phyloP scores from a whole-genome alignment of 2,329 filamentous ascomycete genomes.

The Tolypocladium inflatum region DNA sequence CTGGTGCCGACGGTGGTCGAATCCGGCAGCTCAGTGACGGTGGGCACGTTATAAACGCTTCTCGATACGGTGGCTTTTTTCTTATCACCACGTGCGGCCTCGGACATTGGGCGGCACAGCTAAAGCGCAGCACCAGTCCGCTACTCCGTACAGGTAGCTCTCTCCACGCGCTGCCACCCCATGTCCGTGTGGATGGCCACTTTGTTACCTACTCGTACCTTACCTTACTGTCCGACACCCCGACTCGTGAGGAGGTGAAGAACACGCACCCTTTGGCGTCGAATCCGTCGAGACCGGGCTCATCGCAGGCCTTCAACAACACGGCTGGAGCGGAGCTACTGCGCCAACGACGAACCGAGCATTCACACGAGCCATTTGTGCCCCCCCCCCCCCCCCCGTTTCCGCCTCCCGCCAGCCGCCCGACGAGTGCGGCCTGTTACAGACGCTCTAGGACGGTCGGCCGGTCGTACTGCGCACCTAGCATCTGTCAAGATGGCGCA shows the following conservation, averaged over 20 bases:
- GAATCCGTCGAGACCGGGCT: neutral
- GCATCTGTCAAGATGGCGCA: slow-evolving; percentile 61
- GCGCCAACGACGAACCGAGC: neutral
- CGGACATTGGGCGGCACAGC: neutral
- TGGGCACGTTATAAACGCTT: neutral
- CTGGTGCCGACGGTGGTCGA: too few relatives aligned
- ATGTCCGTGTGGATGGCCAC: neutral
- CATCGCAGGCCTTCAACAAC: neutral
- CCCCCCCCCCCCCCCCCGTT: neutral
- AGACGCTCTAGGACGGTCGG: neutral
- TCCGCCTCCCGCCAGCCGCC: neutral
- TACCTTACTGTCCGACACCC: neutral
- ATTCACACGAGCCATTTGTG: neutral
- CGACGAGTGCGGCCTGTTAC: neutral
- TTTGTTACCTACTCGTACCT: neutral
- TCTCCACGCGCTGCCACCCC: neutral
- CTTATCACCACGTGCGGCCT: slow-evolving; percentile 3
- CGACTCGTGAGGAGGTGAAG: neutral
- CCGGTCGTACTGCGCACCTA: neutral
- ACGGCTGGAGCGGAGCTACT: neutral
- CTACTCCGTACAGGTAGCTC: neutral
- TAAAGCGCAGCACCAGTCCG: neutral
- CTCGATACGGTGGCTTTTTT: neutral
- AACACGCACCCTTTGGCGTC: neutral
- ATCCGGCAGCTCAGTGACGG: neutral